phyloP scores from a whole-genome alignment of 768 basidiomycete species.

The Agaricus bisporus region DNA sequence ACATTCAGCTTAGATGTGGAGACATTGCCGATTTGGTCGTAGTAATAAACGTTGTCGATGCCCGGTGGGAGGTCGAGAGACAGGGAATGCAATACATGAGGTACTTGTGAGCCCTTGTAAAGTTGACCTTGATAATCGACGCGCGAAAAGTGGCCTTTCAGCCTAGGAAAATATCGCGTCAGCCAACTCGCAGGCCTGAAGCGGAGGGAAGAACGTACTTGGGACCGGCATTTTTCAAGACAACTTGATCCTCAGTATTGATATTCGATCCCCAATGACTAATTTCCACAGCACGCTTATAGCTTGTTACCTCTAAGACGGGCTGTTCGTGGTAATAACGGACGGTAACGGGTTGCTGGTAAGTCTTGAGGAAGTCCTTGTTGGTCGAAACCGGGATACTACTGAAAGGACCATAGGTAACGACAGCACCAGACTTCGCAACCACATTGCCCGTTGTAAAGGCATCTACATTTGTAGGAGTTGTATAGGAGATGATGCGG shows the following conservation, averaged over 20 bases:
- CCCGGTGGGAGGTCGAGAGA: constrained; percentile 79
- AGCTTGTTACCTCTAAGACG: constrained; percentile 64
- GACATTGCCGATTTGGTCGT: constrained; percentile 92
- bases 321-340: constrained; percentile 86
- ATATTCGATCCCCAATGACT: constrained; percentile 97
- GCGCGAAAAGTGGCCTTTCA: constrained; percentile 95
- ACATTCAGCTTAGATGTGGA: constrained; percentile 85
- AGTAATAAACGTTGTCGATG: constrained; percentile 80
- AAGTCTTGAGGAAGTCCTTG: constrained; percentile 44
- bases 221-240: constrained; percentile 87
- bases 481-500: constrained; percentile 65
- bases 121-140: constrained; percentile 76
- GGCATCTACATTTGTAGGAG: constrained; percentile 51
- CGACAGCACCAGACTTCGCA: constrained; percentile 69
- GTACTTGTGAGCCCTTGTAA: constrained; percentile 59
- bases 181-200: neutral
- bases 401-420: constrained; percentile 88
- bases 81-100: constrained; percentile 69
- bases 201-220: constrained; percentile 44
- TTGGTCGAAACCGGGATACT: constrained; percentile 62
- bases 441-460: constrained; percentile 57
- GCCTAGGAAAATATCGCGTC: constrained; percentile 36
- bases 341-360: constrained; percentile 62
- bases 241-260: constrained; percentile 86
- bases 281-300: constrained; percentile 79